These are phyloP conservation scores for Exsudoporus floridanus DNA, from an alignment of 1,284 basidiomycete species.

Conservation along the genomic window DNA sequence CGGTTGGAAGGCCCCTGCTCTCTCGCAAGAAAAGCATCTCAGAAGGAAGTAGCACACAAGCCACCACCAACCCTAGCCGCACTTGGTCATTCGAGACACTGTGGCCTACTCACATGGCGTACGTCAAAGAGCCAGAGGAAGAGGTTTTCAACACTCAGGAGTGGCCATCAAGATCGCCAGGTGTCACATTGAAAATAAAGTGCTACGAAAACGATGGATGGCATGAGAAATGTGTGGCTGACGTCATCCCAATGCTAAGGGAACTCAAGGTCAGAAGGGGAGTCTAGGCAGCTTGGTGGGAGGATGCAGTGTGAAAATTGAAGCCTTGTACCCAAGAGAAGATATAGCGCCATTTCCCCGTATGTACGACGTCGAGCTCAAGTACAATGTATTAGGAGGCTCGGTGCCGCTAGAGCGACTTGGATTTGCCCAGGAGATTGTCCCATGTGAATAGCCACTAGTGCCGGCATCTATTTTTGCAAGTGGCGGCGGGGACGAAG, in stretches of 20 bases:
- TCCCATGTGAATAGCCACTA: background rate
- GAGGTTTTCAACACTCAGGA: background rate
- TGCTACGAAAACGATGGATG: slow-evolving; percentile 16
- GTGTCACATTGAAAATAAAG: slow-evolving; percentile 17
- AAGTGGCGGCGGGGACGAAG: background rate
- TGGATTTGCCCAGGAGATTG: background rate
- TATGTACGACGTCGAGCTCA: background rate
- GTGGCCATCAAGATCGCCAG: background rate
- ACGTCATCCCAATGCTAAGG: slow-evolving; percentile 33
- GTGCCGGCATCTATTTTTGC: background rate
- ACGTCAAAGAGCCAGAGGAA: background rate
- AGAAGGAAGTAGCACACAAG: background rate
- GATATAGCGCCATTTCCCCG: background rate
- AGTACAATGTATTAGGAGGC: background rate
- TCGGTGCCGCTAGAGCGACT: background rate
- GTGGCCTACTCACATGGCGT: background rate
- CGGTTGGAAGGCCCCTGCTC: background rate
- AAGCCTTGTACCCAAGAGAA: background rate
- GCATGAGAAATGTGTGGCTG: slow-evolving; percentile 25
- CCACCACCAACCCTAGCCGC: background rate
- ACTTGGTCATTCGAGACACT: background rate
- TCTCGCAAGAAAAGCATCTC: background rate
- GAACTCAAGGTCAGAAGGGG: slow-evolving; percentile 21
- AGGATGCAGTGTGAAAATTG: background rate
- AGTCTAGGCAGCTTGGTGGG: background rate